Base-by-base conservation (phyloP, 192 early-diverging fungal genomes). In the Paraglomus brasilianum region DNA sequence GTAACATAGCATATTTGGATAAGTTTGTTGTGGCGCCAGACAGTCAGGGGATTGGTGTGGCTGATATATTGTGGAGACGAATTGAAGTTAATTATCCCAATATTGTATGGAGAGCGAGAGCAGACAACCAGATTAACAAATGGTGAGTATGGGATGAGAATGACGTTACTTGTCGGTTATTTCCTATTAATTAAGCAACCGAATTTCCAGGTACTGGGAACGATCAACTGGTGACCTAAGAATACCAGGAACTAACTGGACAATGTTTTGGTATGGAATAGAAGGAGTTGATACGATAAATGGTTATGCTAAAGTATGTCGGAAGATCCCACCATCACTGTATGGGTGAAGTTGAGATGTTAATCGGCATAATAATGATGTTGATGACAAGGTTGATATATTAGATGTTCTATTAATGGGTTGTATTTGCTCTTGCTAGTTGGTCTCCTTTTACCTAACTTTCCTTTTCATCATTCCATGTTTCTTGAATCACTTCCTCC, bases 41-140 rank as follows among this genome's bases (percentile, higher is more conserved):
- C 19, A 85, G 81, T 56, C 96, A 98, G 78, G 96, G 96, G 9
- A 92, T 91, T 21, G 96, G 96, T 0, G 85, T 95, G 50, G 93
- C 95, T 0, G 96, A 98, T 74, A 95, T 95, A n/a, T 72, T 98
- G 51, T 98, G 96, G 96, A 85, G 88, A 46, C 82, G 86, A 68
- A 74, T 96, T 64, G 77, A 81, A 36, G 81, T 83, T 44, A 80
- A 77, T 30, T 95, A 90, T 75, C 85, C 86, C 0, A 84, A 89
- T 58, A 56, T 91, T 41, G 80, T 88, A 45, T 98, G 96, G 96
- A 77, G 95, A 67, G 90, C 88, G 69, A 85, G 95, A 45, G 81
- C 79, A 7, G 84, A 88, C 46, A 98, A 98, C 66, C 89, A 87
- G 0, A 94, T 98, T 5, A 98, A 98, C 72, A 92, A 91, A 72